Base-by-base conservation (phyloP, 495 filamentous ascomycete genomes). In the Saxispiralis lemnorum region DNA sequence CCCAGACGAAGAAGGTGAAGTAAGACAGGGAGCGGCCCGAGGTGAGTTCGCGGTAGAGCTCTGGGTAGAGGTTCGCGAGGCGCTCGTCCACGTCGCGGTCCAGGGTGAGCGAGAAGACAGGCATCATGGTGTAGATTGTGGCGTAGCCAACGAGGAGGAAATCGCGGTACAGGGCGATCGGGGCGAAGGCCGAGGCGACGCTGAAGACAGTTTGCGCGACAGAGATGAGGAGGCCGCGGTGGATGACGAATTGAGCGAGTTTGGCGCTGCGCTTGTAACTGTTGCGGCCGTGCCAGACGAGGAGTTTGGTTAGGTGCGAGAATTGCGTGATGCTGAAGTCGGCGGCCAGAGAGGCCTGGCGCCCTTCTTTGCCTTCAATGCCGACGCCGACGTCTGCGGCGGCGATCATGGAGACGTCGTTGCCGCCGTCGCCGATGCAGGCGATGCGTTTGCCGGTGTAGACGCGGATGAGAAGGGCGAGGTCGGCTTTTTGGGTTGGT, bases 321-420 rank as follows among this genome's bases (percentile, higher is more conserved):
- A 99, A 99, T 54, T 93, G 84, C 40, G 81, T 78, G 56, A 96
- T 88, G 35, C 79, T 86, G 61, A 99, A 96, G 56, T 99, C 92
- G 2, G 92, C 92, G 0, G 92, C 92, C 1, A 99, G 72, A 47
- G 76, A 83, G 16, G 92, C 92, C 63, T 99, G 92, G 12, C 83
- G 76, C 14, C 92, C 92, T 62, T 99, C 92, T 62, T 96, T 96
- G 35, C 92, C 92, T 9, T 95, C 92, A 47, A 99, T 96, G 28
- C 92, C 92, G 45, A 99, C 85, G 33, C 92, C 92, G 1, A 99
- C 85, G 53, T 96, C 92, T 1, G 92, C 92, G 6, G 89, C 87
- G 63, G 94, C 88, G 52, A 99, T 99, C 92, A 99, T 99, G 40
- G 79, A 86, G 21, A 99, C 92, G 59, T 99, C 92, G 63, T 99